Conservation (phyloP, 305 asterid genomes). For the Lippia alba region DNA sequence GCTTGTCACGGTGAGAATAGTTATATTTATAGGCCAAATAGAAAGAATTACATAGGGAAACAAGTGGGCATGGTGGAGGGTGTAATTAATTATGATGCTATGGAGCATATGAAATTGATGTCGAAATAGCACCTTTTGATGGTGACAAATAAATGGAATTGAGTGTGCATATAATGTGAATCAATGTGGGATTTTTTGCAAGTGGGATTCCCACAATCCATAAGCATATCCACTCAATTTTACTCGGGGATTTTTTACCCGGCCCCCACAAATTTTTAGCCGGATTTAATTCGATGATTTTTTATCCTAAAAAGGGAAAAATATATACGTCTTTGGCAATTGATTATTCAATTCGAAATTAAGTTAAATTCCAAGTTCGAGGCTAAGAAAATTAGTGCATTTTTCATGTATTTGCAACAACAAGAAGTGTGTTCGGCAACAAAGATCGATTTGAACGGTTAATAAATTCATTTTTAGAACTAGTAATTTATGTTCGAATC, state of each 20-base stretch:
- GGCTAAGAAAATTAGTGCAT: too few species aligned
- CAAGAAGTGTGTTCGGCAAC: too few species aligned
- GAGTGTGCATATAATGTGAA: background rate
- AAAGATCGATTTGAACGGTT: too few species aligned
- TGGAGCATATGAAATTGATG: background rate
- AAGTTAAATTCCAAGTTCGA: too few species aligned
- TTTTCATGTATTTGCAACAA: too few species aligned
- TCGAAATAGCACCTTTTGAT: slow-evolving; percentile 5
- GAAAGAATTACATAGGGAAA: background rate
- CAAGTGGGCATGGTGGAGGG: background rate
- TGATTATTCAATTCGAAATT: too few species aligned
- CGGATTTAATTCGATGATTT: too few species aligned
- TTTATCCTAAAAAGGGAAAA: too few species aligned
- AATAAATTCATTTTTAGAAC: too few species aligned
- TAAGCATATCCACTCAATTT: background rate
- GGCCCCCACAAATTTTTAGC: background rate
- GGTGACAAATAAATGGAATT: background rate
- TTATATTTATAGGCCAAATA: background rate
- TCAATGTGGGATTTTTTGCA: background rate
- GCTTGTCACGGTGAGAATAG: background rate
- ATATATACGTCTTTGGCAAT: too few species aligned
- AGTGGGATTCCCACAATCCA: background rate
- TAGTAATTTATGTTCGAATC: too few species aligned
- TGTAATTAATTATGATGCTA: too few species aligned
- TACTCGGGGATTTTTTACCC: background rate